Evolutionary conservation across 2,329 filamentous ascomycete species (phyloP).

Genomic region (Cladophialophora psammophila): DNA sequence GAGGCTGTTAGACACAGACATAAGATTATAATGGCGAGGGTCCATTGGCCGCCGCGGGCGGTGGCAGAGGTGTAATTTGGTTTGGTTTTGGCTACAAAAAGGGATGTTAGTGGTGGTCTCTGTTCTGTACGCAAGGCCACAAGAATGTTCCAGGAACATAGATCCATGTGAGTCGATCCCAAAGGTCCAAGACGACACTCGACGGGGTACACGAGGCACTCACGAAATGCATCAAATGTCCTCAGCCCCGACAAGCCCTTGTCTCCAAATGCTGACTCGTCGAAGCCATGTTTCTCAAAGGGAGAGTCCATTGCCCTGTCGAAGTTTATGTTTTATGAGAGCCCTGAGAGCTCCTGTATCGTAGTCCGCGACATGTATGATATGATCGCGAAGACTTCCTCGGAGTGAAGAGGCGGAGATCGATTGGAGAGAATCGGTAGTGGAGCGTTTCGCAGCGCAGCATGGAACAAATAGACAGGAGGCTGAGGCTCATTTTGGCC

Average conservation of each 20-base stretch:
- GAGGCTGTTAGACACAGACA: conserved; percentile 77
- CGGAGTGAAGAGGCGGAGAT: neutral
- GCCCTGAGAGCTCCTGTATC: conserved; percentile 27
- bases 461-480: neutral
- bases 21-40: conserved; percentile 77
- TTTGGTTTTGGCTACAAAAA: conserved; percentile 85
- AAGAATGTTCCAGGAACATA: neutral
- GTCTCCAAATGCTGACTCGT: conserved; percentile 82
- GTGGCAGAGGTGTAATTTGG: conserved; percentile 87
- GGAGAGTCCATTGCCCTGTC: conserved; percentile 31
- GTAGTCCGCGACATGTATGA: conserved; percentile 28
- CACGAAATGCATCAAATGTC: conserved; percentile 98
- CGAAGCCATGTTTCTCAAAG: conserved; percentile 65
- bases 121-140: neutral
- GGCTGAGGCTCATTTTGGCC: conserved; percentile 24
- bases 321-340: conserved; percentile 14
- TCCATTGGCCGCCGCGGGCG: conserved; percentile 90
- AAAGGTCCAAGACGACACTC: too few relatives aligned
- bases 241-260: conserved; percentile 68
- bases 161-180: neutral
- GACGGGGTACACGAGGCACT: conserved; percentile 48
- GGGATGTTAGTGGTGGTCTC: conserved; percentile 14
- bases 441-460: conserved; percentile 6
- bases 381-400: neutral
- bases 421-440: neutral